These are phyloP conservation scores for Cercophora sp. DNA, from an alignment of 495 filamentous ascomycete genomes.

Conservation along the genomic window DNA sequence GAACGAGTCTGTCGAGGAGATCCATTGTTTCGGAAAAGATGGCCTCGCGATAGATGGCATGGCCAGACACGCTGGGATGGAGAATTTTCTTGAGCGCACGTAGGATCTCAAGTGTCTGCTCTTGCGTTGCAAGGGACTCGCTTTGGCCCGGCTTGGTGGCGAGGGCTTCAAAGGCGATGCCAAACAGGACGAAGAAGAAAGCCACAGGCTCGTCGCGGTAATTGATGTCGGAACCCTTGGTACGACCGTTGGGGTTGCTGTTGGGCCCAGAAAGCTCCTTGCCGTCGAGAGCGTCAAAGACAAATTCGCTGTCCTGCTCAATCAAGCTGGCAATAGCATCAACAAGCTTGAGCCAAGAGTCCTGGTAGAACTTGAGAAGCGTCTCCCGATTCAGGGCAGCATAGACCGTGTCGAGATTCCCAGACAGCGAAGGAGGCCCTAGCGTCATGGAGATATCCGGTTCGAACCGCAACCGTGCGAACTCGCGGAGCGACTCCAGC, in stretches of 20 bases:
- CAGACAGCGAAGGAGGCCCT: slow-evolving; percentile 67
- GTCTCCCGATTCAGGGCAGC: slow-evolving; percentile 92
- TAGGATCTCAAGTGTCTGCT: slow-evolving; percentile 85
- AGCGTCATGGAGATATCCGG: slow-evolving; percentile 90
- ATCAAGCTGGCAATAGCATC: slow-evolving; percentile 97
- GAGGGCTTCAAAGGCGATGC: slow-evolving; percentile 91
- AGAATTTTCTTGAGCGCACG: slow-evolving; percentile 92
- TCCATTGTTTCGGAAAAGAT: slow-evolving; percentile 99
- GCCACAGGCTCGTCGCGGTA: slow-evolving; percentile 97
- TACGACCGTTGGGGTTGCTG: slow-evolving; percentile 46
- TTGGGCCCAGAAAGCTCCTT: slow-evolving; percentile 58
- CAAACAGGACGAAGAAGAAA: slow-evolving; percentile 98
- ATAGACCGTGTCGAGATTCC: slow-evolving; percentile 84
- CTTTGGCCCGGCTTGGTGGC: slow-evolving; percentile 68
- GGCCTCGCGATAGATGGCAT: slow-evolving; percentile 91
- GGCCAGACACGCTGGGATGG: slow-evolving; percentile 88
- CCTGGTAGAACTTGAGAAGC: slow-evolving; percentile 92
- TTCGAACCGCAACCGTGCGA: slow-evolving; percentile 89
- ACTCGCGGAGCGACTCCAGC: slow-evolving; percentile 90
- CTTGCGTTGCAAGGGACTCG: slow-evolving; percentile 64
- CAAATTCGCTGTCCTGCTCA: slow-evolving; percentile 93
- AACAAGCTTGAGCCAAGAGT: slow-evolving; percentile 92
- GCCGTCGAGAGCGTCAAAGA: slow-evolving; percentile 93
- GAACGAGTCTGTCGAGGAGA: slow-evolving; percentile 81
- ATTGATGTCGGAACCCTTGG: slow-evolving; percentile 72